A percentile compares a stretch with the other conserved stretches of the same genome.
phyloP scores from a whole-genome alignment of 306 rosid species.

The Cicer bijugum region DNA sequence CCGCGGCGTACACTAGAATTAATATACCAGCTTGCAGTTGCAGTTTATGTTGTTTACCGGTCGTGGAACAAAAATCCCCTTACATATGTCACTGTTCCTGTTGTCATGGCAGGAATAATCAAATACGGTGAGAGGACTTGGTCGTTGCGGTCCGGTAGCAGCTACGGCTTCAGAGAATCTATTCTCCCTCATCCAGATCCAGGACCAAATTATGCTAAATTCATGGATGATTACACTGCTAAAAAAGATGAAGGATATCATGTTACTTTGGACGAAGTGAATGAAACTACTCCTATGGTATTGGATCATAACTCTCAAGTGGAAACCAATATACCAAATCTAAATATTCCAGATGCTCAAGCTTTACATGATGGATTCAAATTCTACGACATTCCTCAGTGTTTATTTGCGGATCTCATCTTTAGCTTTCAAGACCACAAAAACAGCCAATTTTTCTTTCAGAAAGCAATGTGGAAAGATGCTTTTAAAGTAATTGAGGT shows the following conservation, averaged over 20 bases:
- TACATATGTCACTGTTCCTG: constrained; percentile 37
- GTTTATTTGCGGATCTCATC: constrained; percentile 55
- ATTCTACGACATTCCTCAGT: constrained; percentile 41
- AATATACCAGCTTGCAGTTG: constrained; percentile 31
- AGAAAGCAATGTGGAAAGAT: neutral
- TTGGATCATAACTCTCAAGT: constrained; percentile 25
- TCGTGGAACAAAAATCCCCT: constrained; percentile 12
- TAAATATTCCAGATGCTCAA: neutral
- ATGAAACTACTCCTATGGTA: constrained; percentile 3
- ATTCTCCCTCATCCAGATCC: constrained; percentile 42
- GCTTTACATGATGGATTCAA: constrained; percentile 27
- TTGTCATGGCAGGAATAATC: constrained; percentile 45
- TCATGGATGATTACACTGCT: constrained; percentile 40
- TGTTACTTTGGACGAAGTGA: constrained; percentile 24
- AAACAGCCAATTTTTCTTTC: constrained; percentile 37
- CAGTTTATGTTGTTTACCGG: constrained; percentile 24
- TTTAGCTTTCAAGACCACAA: constrained; percentile 44
- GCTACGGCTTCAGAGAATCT: constrained; percentile 44
- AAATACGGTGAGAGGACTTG: constrained; percentile 50
- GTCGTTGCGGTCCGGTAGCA: constrained; percentile 47
- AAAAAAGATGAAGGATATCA: constrained; percentile 39
- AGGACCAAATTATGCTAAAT: constrained; percentile 44
- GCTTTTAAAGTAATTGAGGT: constrained; percentile 51
- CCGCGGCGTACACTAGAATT: constrained; percentile 39
- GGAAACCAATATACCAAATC: neutral